Evolutionary conservation across 176 grass and related monocot genomes (phyloP), one percentile per base, ranked within the genome.

Genomic region (Calamus simplicifolius): DNA sequence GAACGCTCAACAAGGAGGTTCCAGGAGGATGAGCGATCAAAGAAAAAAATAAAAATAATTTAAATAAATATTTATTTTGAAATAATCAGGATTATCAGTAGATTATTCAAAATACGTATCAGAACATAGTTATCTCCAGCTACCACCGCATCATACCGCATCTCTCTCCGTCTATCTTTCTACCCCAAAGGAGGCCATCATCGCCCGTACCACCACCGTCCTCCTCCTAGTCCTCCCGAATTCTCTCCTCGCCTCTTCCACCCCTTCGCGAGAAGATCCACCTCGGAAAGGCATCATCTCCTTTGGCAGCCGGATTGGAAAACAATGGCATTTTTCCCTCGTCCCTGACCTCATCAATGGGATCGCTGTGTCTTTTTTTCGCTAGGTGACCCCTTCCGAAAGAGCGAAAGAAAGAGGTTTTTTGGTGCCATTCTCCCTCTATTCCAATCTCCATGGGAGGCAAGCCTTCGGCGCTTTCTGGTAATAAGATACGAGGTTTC

Each of bases 191-290:
- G 21, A 23, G 21, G 21, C 21, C 30, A 35, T 30, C 29, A 8
- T 43, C 8, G 3, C 35, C 12, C 12, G 2, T 10, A 12, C 12
- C 35, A 43, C 35, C 10, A 2, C 31, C 31, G 12, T 12, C 35
- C 2, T 43, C 31, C 29, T 31, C 30, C 19, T 62, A 30, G 3
- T n/a, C 12, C 62, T 16, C 15, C 15, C 19, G 0, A 3, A 7
- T 29, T 4, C 27, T 19, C 26, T 16, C 51, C 25, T 10, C 25
- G 10, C 14, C 23, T 27, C 3, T 7, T 10, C 6, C 55, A 0
- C 19, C 21, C 25, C 6, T 67, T 50, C 64, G 19, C 53, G 6
- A 27, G 27, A 53, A 67, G 50, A 53, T 67, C 27, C 64, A 55
- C 64, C 64, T 3, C 28, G 16, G 16, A 31, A 66, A 28, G 49